These are phyloP conservation scores for Conticribra weissflogii DNA, from an alignment of 108 stramenopile species.

Conservation along the genomic window DNA sequence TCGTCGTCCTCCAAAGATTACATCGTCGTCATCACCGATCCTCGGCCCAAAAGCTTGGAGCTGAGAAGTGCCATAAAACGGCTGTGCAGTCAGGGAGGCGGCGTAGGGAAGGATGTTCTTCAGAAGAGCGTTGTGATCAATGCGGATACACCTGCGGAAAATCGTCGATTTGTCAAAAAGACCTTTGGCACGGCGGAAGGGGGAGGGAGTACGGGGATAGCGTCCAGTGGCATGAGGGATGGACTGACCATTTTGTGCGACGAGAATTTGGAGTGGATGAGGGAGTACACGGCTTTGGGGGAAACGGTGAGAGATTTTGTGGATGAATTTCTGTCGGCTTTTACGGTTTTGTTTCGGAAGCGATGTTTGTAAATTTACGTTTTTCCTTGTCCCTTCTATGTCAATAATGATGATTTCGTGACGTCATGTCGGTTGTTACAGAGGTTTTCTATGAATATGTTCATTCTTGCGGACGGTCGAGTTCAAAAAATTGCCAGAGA, in stretches of 20 bases:
- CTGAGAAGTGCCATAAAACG: constrained; percentile 57
- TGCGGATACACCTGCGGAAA: constrained; percentile 82
- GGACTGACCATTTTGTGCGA: constrained; percentile 51
- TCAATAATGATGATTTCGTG: too few relatives aligned
- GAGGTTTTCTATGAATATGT: constrained; percentile 77
- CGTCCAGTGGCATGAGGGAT: constrained; percentile 3
- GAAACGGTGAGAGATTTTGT: constrained; percentile 50
- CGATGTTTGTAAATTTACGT: constrained; percentile 1
- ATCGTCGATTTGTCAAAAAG: constrained; percentile 76
- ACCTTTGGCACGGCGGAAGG: constrained; percentile 45
- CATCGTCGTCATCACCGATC: constrained; percentile 72
- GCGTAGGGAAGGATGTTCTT: constrained; percentile 54
- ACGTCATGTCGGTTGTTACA: not conserved
- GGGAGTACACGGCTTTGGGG: constrained; percentile 74
- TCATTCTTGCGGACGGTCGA: constrained; percentile 63
- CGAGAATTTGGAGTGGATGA: constrained; percentile 78
- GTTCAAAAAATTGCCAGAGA: constrained; percentile 76
- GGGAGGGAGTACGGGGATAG: constrained; percentile 11
- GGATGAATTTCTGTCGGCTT: too few relatives aligned
- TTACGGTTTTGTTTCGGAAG: not conserved
- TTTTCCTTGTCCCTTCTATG: too few relatives aligned
- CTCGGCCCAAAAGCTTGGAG: constrained; percentile 68
- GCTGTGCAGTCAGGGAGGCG: constrained; percentile 17
- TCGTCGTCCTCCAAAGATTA: constrained; percentile 41
- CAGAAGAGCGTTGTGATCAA: constrained; percentile 65